A percentile compares a stretch with the other conserved stretches of the same genome.
These are phyloP conservation scores for Lithohypha guttulata DNA, from an alignment of 2,329 filamentous ascomycete genomes.

Conservation along the genomic window DNA sequence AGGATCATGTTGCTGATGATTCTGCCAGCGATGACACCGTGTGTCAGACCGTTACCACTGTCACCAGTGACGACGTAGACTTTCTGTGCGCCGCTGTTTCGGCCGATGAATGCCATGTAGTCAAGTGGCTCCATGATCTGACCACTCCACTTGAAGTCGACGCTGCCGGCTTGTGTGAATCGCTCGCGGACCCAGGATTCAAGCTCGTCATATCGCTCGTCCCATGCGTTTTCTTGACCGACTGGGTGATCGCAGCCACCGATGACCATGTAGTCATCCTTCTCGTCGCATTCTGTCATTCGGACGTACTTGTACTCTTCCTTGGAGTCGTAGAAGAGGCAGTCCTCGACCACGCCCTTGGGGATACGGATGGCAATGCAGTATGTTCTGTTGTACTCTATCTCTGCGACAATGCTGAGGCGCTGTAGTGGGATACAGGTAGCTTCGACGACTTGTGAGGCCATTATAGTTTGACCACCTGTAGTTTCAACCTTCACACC, in stretches of 20 bases:
- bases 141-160: slow-evolving; percentile 49
- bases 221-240: slow-evolving; percentile 38
- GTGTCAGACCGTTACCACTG: slow-evolving; percentile 47
- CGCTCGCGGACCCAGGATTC: slow-evolving; percentile 44
- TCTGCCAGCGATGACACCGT: slow-evolving; percentile 43
- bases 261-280: slow-evolving; percentile 46
- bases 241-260: slow-evolving; percentile 50
- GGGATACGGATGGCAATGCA: slow-evolving; percentile 46
- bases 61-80: slow-evolving; percentile 48
- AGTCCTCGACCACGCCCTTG: slow-evolving; percentile 42
- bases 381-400: slow-evolving; percentile 46
- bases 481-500: slow-evolving; percentile 39
- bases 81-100: slow-evolving; percentile 42
- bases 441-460: slow-evolving; percentile 42
- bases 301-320: slow-evolving; percentile 48
- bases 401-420: slow-evolving; percentile 41
- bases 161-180: slow-evolving; percentile 39
- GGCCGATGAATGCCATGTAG: slow-evolving; percentile 46
- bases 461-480: slow-evolving; percentile 37
- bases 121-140: slow-evolving; percentile 48
- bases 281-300: slow-evolving; percentile 42
- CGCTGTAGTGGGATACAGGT: slow-evolving; percentile 48
- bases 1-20: slow-evolving; percentile 46
- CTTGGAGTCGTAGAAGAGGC: slow-evolving; percentile 45
- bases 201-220: slow-evolving; percentile 40